Base-by-base conservation (phyloP, 805 yeast genomes). In the Phaffomyces thermotolerans region DNA sequence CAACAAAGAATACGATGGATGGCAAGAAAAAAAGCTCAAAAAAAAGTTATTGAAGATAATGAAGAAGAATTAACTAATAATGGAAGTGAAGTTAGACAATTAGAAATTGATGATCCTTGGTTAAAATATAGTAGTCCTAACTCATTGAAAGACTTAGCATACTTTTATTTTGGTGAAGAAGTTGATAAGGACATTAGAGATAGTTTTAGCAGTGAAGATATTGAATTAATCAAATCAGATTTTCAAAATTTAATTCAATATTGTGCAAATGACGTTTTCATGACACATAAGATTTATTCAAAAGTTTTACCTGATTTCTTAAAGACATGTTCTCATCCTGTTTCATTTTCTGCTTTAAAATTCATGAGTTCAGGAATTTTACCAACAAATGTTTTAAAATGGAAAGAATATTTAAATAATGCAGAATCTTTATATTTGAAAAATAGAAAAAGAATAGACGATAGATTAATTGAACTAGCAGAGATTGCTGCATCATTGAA, bases 271-370 rank as follows among this genome's bases (percentile, higher is more conserved):
- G 99, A 93, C 65, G 96, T 89, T 0, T 65, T 67, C 8, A 81
- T 82, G 2, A 93, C 99, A 0, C 82, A 73, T 53, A 66, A 66
- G 46, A 87, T 91, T 3, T 81, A 81, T 50, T 67, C 72, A 45
- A 77, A 77, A 46, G 75, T 89, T 1, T 76, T 80, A 29, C 96
- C 96, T 1, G 65, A 67, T 31, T 93, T 86, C 56, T 60, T 75
- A 24, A 54, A 67, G 29, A 73, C 78, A 40, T 79, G 90, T 36
- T 96, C 99, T 0, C 99, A 93, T 62, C 97, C 99, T 0, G 95
- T 91, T 2, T 85, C 95, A 14, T 84, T 90, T 66, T 90, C 93
- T 1, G 96, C 96, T 2, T 66, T 93, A 37, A 71, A 83, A 51
- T 81, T 78, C 44, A 67, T 93, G 56, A 80, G 89, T 9, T 72